These are phyloP conservation scores for Vararia minispora DNA, from an alignment of 768 basidiomycete species.

Conservation along the genomic window DNA sequence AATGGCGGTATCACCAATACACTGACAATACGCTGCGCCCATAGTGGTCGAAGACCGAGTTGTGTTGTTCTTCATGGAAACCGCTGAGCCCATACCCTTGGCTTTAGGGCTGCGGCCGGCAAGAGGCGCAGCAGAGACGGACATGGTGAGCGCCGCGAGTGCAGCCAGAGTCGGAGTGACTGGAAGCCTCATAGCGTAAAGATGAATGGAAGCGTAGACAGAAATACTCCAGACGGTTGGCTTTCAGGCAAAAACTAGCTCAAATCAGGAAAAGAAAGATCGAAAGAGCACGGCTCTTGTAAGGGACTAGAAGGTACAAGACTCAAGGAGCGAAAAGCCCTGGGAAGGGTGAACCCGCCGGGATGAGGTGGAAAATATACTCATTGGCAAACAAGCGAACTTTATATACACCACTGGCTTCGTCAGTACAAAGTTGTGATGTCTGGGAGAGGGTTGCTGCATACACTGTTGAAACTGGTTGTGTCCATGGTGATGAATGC, in stretches of 20 bases:
- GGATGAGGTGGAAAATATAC: too few relatives aligned
- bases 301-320: too few relatives aligned
- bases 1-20: not conserved
- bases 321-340: too few relatives aligned
- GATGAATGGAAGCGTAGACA: slow-evolving; percentile 3
- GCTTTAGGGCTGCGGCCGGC: slow-evolving; percentile 6
- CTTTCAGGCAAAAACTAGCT: not conserved
- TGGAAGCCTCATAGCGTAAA: slow-evolving; percentile 16
- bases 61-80: slow-evolving; percentile 3
- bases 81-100: slow-evolving; percentile 6
- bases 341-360: too few relatives aligned
- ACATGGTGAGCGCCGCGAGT: not conserved
- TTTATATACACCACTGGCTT: too few relatives aligned
- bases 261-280: slow-evolving; percentile 3
- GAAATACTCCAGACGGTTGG: not conserved
- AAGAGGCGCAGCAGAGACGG: slow-evolving; percentile 12
- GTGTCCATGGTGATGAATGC: too few relatives aligned
- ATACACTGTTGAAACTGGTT: too few relatives aligned
- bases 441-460: too few relatives aligned
- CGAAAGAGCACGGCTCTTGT: slow-evolving; percentile 10
- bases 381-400: too few relatives aligned
- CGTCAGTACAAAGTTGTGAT: too few relatives aligned
- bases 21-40: slow-evolving; percentile 19
- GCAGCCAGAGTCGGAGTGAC: slow-evolving; percentile 8
- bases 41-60: slow-evolving; percentile 6